Conservation (phyloP, 768 basidiomycete species). For the Boletales sp. region DNA sequence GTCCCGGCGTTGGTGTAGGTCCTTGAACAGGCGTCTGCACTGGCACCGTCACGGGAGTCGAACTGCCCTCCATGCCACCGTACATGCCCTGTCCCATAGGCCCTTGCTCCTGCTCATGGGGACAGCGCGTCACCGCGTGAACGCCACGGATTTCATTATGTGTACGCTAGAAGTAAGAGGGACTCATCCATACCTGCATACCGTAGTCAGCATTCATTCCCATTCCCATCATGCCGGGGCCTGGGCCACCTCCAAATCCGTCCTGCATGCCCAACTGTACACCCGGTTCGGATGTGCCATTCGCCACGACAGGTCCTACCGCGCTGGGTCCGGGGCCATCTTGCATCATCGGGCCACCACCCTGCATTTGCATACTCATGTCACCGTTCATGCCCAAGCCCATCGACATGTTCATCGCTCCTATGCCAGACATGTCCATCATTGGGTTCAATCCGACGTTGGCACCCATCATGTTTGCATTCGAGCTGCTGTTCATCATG, state of each 20-base stretch:
- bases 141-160: slow-evolving; percentile 36
- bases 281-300: slow-evolving; percentile 37
- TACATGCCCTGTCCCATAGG: slow-evolving; percentile 69
- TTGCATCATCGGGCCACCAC: slow-evolving; percentile 55
- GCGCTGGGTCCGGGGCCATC: slow-evolving; percentile 35
- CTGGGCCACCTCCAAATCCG: slow-evolving; percentile 39
- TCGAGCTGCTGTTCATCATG: slow-evolving; percentile 64
- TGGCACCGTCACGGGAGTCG: slow-evolving; percentile 44
- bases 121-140: slow-evolving; percentile 22
- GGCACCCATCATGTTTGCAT: slow-evolving; percentile 53
- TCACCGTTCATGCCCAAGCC: slow-evolving; percentile 65
- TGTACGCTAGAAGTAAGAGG: slow-evolving; percentile 29
- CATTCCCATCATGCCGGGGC: slow-evolving; percentile 66
- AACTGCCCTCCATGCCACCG: slow-evolving; percentile 54
- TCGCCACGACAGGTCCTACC: slow-evolving; percentile 33
- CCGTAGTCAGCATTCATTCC: slow-evolving; percentile 64
- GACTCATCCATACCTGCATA: slow-evolving; percentile 60
- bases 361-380: slow-evolving; percentile 53
- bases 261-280: slow-evolving; percentile 42
- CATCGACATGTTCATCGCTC: slow-evolving; percentile 49
- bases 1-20: slow-evolving; percentile 29
- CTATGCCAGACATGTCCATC: slow-evolving; percentile 78
- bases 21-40: slow-evolving; percentile 33
- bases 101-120: slow-evolving; percentile 48
- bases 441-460: slow-evolving; percentile 57